phyloP scores from a whole-genome alignment of 306 rosid genomes.

The Quercus dentata region DNA sequence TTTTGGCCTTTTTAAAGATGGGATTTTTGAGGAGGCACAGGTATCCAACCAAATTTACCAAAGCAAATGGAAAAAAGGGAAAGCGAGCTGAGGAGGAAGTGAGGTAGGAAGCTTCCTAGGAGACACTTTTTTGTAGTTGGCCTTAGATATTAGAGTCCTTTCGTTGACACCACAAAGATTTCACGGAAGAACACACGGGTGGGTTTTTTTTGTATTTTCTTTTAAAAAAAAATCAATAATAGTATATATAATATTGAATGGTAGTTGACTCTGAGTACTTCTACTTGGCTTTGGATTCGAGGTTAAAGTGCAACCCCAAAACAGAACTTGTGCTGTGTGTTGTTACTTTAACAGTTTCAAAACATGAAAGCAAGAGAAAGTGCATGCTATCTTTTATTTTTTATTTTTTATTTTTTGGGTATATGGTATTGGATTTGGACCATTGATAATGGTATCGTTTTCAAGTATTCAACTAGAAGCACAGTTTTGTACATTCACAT shows the following conservation, averaged over 20 bases:
- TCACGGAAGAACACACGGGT: slow-evolving; percentile 18
- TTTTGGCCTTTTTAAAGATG: slow-evolving; percentile 20
- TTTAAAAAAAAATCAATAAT: neutral
- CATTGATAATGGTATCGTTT: neutral
- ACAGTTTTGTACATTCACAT: neutral
- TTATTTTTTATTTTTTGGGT: neutral
- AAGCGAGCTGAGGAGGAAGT: slow-evolving; percentile 35
- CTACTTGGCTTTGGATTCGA: slow-evolving; percentile 64
- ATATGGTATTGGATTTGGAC: neutral
- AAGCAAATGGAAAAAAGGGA: slow-evolving; percentile 13
- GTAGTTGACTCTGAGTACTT: slow-evolving; percentile 54
- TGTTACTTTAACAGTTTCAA: slow-evolving; percentile 47
- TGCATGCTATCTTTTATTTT: neutral
- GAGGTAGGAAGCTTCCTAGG: slow-evolving; percentile 68
- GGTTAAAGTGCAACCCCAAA: slow-evolving; percentile 30
- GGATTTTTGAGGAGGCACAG: slow-evolving; percentile 24
- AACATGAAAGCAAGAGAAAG: slow-evolving; percentile 65
- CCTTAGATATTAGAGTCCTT: slow-evolving; percentile 30
- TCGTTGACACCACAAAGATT: slow-evolving; percentile 15
- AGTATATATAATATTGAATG: neutral
- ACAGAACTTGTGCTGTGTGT: slow-evolving; percentile 25
- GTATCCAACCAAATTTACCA: neutral
- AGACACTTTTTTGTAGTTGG: slow-evolving; percentile 34
- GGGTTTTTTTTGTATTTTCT: slow-evolving; percentile 1
- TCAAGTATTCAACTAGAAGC: neutral